Base-by-base conservation (phyloP, 768 basidiomycete species). In the Termitomyces sp. region DNA sequence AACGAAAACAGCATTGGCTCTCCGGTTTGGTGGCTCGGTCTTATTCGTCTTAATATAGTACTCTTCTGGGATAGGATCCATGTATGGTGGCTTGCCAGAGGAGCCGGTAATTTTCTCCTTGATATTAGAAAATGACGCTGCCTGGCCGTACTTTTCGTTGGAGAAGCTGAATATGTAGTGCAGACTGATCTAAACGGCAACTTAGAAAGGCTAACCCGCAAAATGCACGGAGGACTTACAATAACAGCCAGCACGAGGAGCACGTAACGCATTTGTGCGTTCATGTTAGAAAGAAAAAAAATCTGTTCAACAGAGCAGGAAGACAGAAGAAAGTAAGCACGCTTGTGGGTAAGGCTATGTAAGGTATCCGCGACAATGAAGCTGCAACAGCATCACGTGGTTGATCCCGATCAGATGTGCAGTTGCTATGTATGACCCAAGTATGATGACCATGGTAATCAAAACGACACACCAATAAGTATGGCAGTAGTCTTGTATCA, bases 1-100 rank as follows among this genome's bases (percentile, higher is more conserved):
- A 50, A 92, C 92, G 66, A 94, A 87, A 4, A 82, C 84, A 26
- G 92, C 92, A 67, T 91, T 93, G 3, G 89, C 90, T 67, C 82
- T 91, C 39, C 85, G 77, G n/a, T 72, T 77, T 41, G 73, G 75
- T 1, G 71, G 65, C 20, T 71, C 66, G 2, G 73, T 69, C 44
- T 61, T 58, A 57, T 78, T 78, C 18, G 69, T 57, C 16, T 70
- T 69, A 55, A 75, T 60, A 67, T 82, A 85, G 69, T 86, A 86
- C 28, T 82, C 76, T 4, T 83, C 83, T 8, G 83, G 78, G 3
- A 88, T 72, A n/a, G 80, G 74, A n/a, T 75, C 73, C 66, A 83
- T 78, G 69, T 87, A 77, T 9, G 83, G 81, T 22, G 85, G 77
- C 24, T 67, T 58, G 36, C 41, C 54, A 48, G 64, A 64, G 12